Evolutionary conservation across 306 rosid genomes (phyloP).

Genomic region (Castanea mollissima): DNA sequence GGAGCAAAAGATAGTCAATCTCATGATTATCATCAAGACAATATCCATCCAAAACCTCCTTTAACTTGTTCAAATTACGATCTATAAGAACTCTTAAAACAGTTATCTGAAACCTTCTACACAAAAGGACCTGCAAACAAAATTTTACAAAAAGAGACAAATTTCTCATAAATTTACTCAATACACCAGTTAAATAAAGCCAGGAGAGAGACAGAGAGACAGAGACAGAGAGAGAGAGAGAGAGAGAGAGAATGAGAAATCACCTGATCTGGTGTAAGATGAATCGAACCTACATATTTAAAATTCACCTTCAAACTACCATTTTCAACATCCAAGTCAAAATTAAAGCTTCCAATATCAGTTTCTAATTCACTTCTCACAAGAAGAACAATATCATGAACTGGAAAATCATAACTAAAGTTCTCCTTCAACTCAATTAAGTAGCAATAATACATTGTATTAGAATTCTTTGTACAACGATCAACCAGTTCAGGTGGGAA

Average conservation of each 20-base stretch:
- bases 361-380: constrained; percentile 47
- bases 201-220: constrained; percentile 5
- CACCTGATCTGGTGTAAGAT: constrained; percentile 56
- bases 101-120: constrained; percentile 62
- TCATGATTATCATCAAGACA: constrained; percentile 35
- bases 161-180: not conserved
- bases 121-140: constrained; percentile 53
- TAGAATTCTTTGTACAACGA: constrained; percentile 15
- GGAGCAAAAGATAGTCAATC: constrained; percentile 80
- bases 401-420: constrained; percentile 43
- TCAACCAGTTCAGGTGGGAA: constrained; percentile 59
- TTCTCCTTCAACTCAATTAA: constrained; percentile 55
- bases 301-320: constrained; percentile 52
- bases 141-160: not conserved
- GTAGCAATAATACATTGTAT: constrained; percentile 59
- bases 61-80: constrained; percentile 30
- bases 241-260: constrained; percentile 7
- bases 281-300: constrained; percentile 43
- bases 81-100: constrained; percentile 48
- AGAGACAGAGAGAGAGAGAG: constrained; percentile 1
- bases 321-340: constrained; percentile 44
- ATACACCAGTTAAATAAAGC: not conserved
- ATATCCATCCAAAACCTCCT: constrained; percentile 17
- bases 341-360: constrained; percentile 42
- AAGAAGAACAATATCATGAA: constrained; percentile 56